Base-by-base conservation (phyloP, 1,139 yeast species). In the Suhomyces anneliseae region DNA sequence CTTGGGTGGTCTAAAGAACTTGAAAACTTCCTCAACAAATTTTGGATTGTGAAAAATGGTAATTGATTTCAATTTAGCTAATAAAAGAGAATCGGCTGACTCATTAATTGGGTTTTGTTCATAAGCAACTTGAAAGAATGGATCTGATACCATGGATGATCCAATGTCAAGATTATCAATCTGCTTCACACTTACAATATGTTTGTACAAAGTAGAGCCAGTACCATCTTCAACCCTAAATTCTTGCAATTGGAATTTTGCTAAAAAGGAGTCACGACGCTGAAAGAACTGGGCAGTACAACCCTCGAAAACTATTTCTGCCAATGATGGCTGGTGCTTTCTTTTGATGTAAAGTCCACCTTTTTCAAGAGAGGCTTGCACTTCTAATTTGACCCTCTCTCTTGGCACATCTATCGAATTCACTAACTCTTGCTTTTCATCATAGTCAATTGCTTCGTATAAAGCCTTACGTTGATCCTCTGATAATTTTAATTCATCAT, bases 361-460 rank as follows among this genome's bases (percentile, higher is more conserved):
- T 46, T 81, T 82, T 40, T 83, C 77, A 54, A 93, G 78, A 8
- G 85, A 72, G 24, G 95, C 84, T 31, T 81, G 76, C 3, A 92
- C 63, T 52, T 87, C 87, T 51, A 87, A 58, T 26, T 79, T 81
- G 3, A 87, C 81, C 36, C 90, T 75, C 51, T 90, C 95, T 44
- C 82, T 78, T 0, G 97, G 96, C 2, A 87, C 61, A 53, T 86
- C 87, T 10, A 85, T 70, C 0, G 84, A 68, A 12, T 80, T 80
- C 0, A 74, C 54, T 0, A 81, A 59, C 0, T 79, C 77, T 45
- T 79, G 75, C 29, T 80, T 72, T 52, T 90, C 97, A 57, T 90
- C 89, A 69, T 87, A 92, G 52, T 92, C 99, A 54, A 95, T 93
- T 0, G 97, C 96, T 52, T 90, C 96, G 61, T 90, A 92, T 12